A percentile compares a stretch with the other conserved stretches of the same genome.
Evolutionary conservation across 345 rosid genomes (phyloP).

Genomic region (Cochlearia excelsa): DNA sequence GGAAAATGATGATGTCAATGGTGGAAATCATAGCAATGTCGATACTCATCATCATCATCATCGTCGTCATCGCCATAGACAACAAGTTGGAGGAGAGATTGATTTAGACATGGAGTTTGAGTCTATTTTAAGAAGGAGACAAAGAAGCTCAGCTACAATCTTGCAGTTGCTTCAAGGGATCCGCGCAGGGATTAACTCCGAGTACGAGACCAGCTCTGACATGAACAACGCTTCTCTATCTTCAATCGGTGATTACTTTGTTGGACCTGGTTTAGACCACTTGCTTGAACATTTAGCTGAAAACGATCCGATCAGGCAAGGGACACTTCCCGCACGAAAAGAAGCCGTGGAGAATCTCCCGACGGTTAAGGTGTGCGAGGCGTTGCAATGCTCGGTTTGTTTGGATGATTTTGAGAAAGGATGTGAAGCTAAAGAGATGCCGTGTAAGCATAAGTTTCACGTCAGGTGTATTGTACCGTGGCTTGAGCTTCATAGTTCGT

Average conservation of each 20-base stretch:
- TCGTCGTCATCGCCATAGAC: conserved; percentile 20
- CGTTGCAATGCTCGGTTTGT: conserved; percentile 39
- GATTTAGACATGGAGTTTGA: conserved; percentile 63
- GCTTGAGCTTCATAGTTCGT: conserved; percentile 61
- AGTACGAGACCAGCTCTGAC: conserved; percentile 34
- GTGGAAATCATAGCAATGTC: conserved; percentile 42
- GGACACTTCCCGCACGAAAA: conserved; percentile 75
- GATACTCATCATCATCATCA: conserved; percentile 29
- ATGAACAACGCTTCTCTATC: conserved; percentile 40
- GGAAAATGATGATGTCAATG: conserved; percentile 48
- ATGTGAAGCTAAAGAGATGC: conserved; percentile 56
- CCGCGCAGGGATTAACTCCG: conserved; percentile 63
- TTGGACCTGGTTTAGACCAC: conserved; percentile 67
- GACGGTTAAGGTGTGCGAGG: conserved; percentile 48
- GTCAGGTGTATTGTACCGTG: conserved; percentile 50
- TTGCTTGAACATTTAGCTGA: conserved; percentile 83
- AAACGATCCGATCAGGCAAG: conserved; percentile 62
- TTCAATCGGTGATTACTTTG: conserved; percentile 67
- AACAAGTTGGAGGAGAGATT: conserved; percentile 36
- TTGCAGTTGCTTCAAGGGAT: conserved; percentile 70
- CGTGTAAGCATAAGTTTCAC: conserved; percentile 63
- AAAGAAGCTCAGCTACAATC: conserved; percentile 64
- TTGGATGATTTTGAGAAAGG: conserved; percentile 50
- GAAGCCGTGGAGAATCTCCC: conserved; percentile 75
- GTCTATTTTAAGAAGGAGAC: conserved; percentile 52